These are phyloP conservation scores for Saturnispora saitoi DNA, from an alignment of 805 yeast species.

Conservation along the genomic window DNA sequence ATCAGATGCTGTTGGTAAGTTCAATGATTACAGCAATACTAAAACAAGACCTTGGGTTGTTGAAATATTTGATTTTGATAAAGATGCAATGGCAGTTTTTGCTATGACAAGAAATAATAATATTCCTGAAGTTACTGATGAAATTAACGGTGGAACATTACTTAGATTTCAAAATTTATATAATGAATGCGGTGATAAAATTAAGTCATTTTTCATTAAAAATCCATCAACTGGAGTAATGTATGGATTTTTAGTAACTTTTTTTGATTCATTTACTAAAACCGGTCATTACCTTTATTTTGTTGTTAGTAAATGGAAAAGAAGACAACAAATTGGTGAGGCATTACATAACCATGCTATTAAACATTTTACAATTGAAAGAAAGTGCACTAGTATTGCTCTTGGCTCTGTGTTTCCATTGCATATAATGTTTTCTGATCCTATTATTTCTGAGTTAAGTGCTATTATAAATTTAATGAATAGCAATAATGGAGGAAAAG, in stretches of 20 bases:
- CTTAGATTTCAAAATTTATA: slow-evolving; percentile 15
- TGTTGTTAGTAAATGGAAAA: slow-evolving; percentile 44
- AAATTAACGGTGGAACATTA: slow-evolving; percentile 2
- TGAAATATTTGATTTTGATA: slow-evolving; percentile 40
- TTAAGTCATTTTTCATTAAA: slow-evolving; percentile 46
- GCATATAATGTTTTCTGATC: slow-evolving; percentile 9
- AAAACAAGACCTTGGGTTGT: slow-evolving; percentile 42
- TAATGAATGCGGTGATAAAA: slow-evolving; percentile 21
- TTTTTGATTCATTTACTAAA: slow-evolving; percentile 33
- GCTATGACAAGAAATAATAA: slow-evolving; percentile 35
- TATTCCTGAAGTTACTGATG: slow-evolving; percentile 7
- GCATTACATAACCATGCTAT: slow-evolving; percentile 46
- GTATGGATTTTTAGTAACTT: slow-evolving; percentile 47
- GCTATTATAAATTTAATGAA: slow-evolving; percentile 9
- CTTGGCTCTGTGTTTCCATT: slow-evolving; percentile 44
- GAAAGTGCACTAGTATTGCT: slow-evolving; percentile 31
- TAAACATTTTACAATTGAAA: slow-evolving; percentile 38
- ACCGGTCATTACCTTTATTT: slow-evolving; percentile 39
- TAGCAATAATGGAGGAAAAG: slow-evolving; percentile 10
- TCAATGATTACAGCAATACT: slow-evolving; percentile 8
- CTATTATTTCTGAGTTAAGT: neutral
- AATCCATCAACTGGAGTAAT: slow-evolving; percentile 46
- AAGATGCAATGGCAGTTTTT: slow-evolving; percentile 44
- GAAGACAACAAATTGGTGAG: slow-evolving; percentile 48
- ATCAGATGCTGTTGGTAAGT: neutral